Percentiles rank a stretch among this genome's conserved stretches.
These are phyloP conservation scores for Clavispora fructus DNA, from an alignment of 805 yeast species.

Conservation along the genomic window DNA sequence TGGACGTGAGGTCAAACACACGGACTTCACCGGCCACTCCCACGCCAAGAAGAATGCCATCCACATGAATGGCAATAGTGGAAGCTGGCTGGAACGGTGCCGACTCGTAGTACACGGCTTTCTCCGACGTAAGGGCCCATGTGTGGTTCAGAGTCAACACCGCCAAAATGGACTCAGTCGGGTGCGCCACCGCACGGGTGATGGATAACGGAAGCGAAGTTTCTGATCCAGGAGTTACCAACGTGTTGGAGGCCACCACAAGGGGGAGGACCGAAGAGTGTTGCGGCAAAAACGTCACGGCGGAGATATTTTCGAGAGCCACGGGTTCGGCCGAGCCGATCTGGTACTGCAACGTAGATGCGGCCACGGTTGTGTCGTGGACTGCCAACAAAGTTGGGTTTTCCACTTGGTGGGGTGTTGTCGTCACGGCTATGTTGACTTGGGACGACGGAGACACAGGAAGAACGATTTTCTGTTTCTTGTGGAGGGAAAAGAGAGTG, in stretches of 20 bases:
- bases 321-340: neutral
- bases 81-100: constrained; percentile 9
- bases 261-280: constrained; percentile 1
- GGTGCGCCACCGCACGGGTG: constrained; percentile 8
- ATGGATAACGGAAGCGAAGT: constrained; percentile 1
- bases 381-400: neutral
- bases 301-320: neutral
- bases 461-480: constrained; percentile 24
- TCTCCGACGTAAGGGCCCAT: constrained; percentile 7
- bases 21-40: constrained; percentile 32
- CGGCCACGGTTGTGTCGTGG: neutral
- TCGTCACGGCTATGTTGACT: constrained; percentile 2
- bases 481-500: constrained; percentile 31
- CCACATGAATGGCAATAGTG: constrained; percentile 39
- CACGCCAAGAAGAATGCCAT: constrained; percentile 42
- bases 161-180: constrained; percentile 11
- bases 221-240: neutral
- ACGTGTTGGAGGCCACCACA: constrained; percentile 4
- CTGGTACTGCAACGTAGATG: neutral
- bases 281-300: constrained; percentile 6
- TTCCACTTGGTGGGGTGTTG: constrained; percentile 1
- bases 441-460: constrained; percentile 12
- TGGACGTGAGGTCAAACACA: constrained; percentile 37
- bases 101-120: constrained; percentile 7
- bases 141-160: constrained; percentile 7